These are phyloP conservation scores for Albizia julibrissin DNA, from an alignment of 306 rosid genomes.

Conservation along the genomic window DNA sequence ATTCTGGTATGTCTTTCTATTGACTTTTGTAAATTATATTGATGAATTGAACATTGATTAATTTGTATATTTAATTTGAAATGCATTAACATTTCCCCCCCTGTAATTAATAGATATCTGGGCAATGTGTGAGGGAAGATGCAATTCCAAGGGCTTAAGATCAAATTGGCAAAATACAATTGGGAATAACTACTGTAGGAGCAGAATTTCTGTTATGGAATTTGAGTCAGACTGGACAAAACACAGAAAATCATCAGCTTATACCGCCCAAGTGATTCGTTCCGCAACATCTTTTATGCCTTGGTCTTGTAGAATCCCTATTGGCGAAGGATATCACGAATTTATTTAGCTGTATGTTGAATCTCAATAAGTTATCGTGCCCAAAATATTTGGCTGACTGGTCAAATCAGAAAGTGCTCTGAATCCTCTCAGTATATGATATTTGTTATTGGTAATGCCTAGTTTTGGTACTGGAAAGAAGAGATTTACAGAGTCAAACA, in stretches of 20 bases:
- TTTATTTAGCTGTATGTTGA: slow-evolving; percentile 46
- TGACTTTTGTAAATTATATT: neutral
- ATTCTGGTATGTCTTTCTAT: slow-evolving; percentile 46
- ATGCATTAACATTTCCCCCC: slow-evolving; percentile 9
- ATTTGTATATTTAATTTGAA: slow-evolving; percentile 1
- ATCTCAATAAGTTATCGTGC: slow-evolving; percentile 25
- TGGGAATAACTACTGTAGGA: slow-evolving; percentile 39
- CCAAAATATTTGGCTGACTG: slow-evolving; percentile 35
- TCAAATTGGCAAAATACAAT: slow-evolving; percentile 35
- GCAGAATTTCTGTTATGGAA: slow-evolving; percentile 77
- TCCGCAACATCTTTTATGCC: slow-evolving; percentile 75
- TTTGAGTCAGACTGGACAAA: slow-evolving; percentile 73
- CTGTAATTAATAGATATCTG: slow-evolving; percentile 44
- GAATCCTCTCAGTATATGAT: slow-evolving; percentile 32
- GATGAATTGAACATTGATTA: slow-evolving; percentile 11
- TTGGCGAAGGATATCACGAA: slow-evolving; percentile 78
- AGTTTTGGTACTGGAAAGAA: slow-evolving; percentile 66
- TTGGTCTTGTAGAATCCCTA: slow-evolving; percentile 93
- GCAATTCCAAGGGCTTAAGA: slow-evolving; percentile 38
- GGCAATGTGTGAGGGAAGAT: slow-evolving; percentile 62
- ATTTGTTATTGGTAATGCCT: slow-evolving; percentile 53
- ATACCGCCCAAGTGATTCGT: slow-evolving; percentile 75
- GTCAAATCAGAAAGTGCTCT: slow-evolving; percentile 36
- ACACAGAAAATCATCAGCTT: slow-evolving; percentile 69
- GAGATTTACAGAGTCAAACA: slow-evolving; percentile 52